Conservation (phyloP, 495 filamentous ascomycete genomes). For the Aspergillus panamensis region DNA sequence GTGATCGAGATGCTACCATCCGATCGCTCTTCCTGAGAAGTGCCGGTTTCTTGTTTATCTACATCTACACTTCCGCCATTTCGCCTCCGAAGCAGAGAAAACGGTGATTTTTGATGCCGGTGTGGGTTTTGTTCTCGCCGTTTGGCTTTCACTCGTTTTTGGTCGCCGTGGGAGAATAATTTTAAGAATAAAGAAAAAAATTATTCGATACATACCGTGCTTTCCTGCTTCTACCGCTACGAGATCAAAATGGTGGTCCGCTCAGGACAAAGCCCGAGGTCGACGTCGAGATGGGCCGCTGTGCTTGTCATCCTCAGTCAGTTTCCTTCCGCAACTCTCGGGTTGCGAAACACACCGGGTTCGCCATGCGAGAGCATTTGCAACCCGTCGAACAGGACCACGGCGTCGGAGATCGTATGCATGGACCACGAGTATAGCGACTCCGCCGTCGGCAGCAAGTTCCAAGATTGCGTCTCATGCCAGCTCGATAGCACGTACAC, state of each 20-base stretch:
- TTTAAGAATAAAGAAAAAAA: no score
- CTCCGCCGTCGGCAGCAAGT: slow-evolving; percentile 44
- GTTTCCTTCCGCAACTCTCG: slow-evolving; percentile 22
- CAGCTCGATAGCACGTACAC: slow-evolving; percentile 52
- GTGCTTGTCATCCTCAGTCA: slow-evolving; percentile 22
- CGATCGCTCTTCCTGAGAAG: slow-evolving; percentile 3
- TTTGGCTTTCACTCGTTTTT: not conserved
- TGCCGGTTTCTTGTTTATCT: not conserved
- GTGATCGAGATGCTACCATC: slow-evolving; percentile 9
- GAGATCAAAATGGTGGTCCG: slow-evolving; percentile 14
- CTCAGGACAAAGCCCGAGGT: slow-evolving; percentile 8
- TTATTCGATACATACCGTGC: not conserved
- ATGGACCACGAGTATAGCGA: slow-evolving; percentile 46
- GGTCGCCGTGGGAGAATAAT: not conserved
- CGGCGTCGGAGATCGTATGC: slow-evolving; percentile 51
- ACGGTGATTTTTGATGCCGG: not conserved
- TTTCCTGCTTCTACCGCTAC: not conserved
- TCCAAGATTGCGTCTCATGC: slow-evolving; percentile 58
- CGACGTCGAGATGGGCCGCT: slow-evolving; percentile 18
- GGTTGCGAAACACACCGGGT: slow-evolving; percentile 40
- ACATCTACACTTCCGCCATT: not conserved
- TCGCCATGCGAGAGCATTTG: slow-evolving; percentile 54
- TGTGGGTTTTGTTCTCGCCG: not conserved
- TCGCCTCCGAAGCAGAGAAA: not conserved
- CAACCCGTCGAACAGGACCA: slow-evolving; percentile 45